These are phyloP conservation scores for Saururus chinensis DNA, from an alignment of 164 flowering plant genomes.

Conservation along the genomic window DNA sequence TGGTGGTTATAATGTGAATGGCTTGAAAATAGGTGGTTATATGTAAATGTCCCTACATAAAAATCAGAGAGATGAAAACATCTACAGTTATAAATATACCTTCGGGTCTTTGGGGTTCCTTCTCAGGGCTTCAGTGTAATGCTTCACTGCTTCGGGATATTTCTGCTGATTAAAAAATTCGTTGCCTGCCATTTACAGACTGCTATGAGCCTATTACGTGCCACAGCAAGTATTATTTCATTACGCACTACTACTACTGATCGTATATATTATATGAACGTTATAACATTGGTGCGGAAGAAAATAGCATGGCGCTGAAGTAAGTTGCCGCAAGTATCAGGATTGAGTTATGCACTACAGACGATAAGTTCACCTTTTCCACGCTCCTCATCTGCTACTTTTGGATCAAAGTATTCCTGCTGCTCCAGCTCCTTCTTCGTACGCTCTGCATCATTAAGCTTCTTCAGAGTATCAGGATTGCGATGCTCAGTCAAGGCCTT, in stretches of 20 bases:
- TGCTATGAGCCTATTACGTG: not conserved
- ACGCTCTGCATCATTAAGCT: slow-evolving; percentile 86
- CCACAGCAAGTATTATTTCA: too few species aligned
- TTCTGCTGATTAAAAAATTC: slow-evolving; percentile 83
- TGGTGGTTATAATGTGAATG: too few species aligned
- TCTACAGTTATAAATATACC: slow-evolving; percentile 22
- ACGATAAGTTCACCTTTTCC: slow-evolving; percentile 59
- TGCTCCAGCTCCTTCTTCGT: slow-evolving; percentile 95
- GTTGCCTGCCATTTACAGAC: slow-evolving; percentile 42
- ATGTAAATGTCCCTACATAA: too few species aligned
- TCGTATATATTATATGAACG: too few species aligned
- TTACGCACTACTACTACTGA: too few species aligned
- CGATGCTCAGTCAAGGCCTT: slow-evolving; percentile 97
- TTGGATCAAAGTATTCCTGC: slow-evolving; percentile 81
- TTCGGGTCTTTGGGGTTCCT: slow-evolving; percentile 84
- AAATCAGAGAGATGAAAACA: too few species aligned
- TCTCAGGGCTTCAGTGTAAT: slow-evolving; percentile 82
- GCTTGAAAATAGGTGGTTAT: too few species aligned
- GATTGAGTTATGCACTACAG: not conserved
- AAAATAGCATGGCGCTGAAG: too few species aligned
- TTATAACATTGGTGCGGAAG: too few species aligned
- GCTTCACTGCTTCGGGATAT: slow-evolving; percentile 85
- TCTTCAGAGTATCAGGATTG: slow-evolving; percentile 92
- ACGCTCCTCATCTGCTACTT: slow-evolving; percentile 87
- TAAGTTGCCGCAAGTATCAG: not conserved